Base-by-base conservation (phyloP, 768 basidiomycete species). In the Russula sp. region DNA sequence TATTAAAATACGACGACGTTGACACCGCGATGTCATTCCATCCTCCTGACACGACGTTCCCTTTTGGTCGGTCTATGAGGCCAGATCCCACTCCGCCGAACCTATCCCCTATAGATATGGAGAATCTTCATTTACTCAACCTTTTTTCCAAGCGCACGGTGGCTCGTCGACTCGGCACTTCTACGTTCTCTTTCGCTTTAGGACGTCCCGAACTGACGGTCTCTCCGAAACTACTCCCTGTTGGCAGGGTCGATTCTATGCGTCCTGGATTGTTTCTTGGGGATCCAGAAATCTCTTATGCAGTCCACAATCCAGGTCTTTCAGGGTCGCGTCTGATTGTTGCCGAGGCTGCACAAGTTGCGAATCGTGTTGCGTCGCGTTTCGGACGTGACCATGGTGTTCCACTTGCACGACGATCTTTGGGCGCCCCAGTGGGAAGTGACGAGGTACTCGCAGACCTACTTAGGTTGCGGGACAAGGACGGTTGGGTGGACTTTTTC, bases 321-420 rank as follows among this genome's bases (percentile, higher is more conserved):
- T 40, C 47, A 1, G 84, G 85, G 31, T 66, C 88, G 18, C 80
- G 82, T 47, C 68, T 72, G 52, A 69, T 92, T 57, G 84, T 99
- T 11, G 77, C 86, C 0, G 94, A 97, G 73, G 78, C 80, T 68
- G 94, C 94, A 87, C 89, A 93, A 70, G 70, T 87, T 18, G 93
- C 91, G 0, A 86, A 84, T 53, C 84, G 87, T 2, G 78, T 86
- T 0, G 87, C 89, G 1, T 95, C 94, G 32, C 78, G 76, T 45
- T 94, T 91, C 75, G 83, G 82, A 60, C 64, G 71, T 20, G 86
- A 89, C 10, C 79, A 77, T 16, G 75, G 76, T 4, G 63, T 96
- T 37, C 86, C 88, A 3, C 78, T 84, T 48, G 70, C 91, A 6
- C 88, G 88, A 54, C 83, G 94, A 20, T 68, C 74, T 3, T 70